phyloP scores from a whole-genome alignment of 1,139 yeast species.

The Schizosaccharomyces versatilis region DNA sequence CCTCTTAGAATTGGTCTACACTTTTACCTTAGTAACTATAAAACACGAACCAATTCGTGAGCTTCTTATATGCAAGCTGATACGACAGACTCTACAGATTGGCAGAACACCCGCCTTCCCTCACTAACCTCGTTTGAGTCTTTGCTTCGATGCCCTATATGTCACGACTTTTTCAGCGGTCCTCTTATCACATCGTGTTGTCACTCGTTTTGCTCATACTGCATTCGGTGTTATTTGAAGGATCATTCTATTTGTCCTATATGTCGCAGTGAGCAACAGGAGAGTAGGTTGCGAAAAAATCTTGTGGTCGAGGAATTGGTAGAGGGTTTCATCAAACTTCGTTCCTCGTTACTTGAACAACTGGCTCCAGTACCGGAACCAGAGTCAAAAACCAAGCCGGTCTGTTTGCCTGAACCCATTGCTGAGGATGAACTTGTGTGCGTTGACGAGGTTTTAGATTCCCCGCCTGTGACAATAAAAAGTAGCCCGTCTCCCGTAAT shows the following conservation, averaged over 20 bases:
- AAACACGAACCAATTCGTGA: too few species aligned
- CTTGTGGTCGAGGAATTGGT: conserved; percentile 54
- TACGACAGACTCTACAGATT: not conserved
- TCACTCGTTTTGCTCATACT: conserved; percentile 77
- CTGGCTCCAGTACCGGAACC: not conserved
- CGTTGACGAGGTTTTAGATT: not conserved
- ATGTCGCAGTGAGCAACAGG: conserved; percentile 51
- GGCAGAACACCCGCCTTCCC: not conserved
- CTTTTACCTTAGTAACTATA: not conserved
- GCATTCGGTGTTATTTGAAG: conserved; percentile 53
- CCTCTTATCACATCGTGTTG: conserved; percentile 76
- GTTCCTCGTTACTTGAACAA: not conserved
- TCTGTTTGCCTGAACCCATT: not conserved
- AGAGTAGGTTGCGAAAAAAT: conserved; percentile 47
- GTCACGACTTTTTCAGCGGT: conserved; percentile 61
- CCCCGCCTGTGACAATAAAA: not conserved
- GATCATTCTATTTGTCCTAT: conserved; percentile 50
- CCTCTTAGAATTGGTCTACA: not conserved
- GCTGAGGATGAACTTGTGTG: not conserved
- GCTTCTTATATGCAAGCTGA: not conserved
- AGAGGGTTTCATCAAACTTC: conserved; percentile 25
- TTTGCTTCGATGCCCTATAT: conserved; percentile 64
- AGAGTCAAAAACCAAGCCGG: not conserved
- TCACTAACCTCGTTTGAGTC: conserved; percentile 40
- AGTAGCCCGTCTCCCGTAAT: not conserved